These are phyloP conservation scores for Boechera retrofracta DNA, from an alignment of 345 rosid genomes.

Conservation along the genomic window DNA sequence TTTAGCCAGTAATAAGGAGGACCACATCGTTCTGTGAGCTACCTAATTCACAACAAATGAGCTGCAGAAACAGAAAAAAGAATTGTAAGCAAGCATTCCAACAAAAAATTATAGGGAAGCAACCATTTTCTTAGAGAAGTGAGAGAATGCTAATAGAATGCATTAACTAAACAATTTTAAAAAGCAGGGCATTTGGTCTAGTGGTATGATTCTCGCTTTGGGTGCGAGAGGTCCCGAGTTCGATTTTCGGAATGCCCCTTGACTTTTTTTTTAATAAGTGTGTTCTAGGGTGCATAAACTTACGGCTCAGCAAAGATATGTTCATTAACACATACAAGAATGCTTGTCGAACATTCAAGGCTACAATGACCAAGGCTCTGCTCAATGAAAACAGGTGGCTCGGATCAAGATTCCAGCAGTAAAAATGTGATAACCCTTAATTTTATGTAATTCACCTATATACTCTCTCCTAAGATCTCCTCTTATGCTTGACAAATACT, in stretches of 20 bases:
- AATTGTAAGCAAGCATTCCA: neutral
- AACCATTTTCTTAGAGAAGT: neutral
- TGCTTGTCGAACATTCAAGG: no score
- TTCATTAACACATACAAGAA: conserved; percentile 31
- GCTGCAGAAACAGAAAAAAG: neutral
- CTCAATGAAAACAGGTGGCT: conserved; percentile 55
- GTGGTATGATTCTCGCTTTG: conserved; percentile 8
- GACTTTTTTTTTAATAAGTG: conserved; percentile 15
- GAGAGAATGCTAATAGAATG: neutral
- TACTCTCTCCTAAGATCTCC: conserved; percentile 59
- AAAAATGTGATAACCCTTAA: conserved; percentile 56
- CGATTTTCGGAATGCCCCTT: conserved; percentile 71
- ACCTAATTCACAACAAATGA: neutral
- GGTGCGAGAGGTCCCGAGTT: conserved; percentile 85
- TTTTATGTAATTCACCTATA: conserved; percentile 54
- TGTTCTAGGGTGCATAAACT: conserved; percentile 1
- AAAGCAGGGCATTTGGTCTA: conserved; percentile 16
- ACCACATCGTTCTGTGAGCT: neutral
- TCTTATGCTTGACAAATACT: conserved; percentile 54
- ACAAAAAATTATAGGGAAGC: neutral
- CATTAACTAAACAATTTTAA: neutral
- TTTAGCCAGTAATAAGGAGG: neutral
- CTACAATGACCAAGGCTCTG: conserved; percentile 56
- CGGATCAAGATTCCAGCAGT: conserved; percentile 60
- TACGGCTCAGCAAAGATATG: neutral